Percentiles rank a stretch among this genome's conserved stretches.
Conservation (phyloP, 148 eudicot species). For the Camellia japonica region DNA sequence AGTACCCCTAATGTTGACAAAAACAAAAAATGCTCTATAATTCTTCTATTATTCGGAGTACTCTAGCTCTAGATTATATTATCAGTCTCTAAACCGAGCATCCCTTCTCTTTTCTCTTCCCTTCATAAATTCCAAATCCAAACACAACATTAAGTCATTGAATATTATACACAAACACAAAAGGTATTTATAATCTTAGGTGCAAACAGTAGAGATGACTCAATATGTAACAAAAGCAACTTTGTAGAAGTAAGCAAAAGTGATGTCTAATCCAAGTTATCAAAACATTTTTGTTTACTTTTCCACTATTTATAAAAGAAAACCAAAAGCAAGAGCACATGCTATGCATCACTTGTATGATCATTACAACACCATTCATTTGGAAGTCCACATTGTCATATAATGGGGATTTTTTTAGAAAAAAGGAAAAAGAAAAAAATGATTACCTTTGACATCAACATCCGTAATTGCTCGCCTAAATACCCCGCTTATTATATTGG, state of each 20-base stretch:
- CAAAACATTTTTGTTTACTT: not conserved
- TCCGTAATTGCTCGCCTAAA: slow-evolving; percentile 81
- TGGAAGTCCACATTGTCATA: not conserved
- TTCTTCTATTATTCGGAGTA: too few species aligned
- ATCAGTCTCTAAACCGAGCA: too few species aligned
- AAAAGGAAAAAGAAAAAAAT: not conserved
- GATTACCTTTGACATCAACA: slow-evolving; percentile 62
- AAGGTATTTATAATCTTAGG: not conserved
- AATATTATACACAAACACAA: not conserved
- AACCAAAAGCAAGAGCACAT: not conserved
- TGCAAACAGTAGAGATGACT: not conserved
- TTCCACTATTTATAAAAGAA: not conserved
- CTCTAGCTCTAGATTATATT: too few species aligned
- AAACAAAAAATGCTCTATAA: too few species aligned
- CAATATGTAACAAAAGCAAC: not conserved
- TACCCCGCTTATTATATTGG: slow-evolving; percentile 93
- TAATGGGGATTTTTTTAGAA: not conserved
- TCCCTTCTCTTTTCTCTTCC: too few species aligned
- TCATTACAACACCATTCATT: not conserved
- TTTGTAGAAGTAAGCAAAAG: slow-evolving; percentile 4
- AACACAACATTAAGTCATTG: too few species aligned
- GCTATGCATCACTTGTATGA: slow-evolving; percentile 10
- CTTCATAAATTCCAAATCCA: too few species aligned
- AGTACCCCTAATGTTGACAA: too few species aligned
- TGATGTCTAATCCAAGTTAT: not conserved